A percentile compares a stretch with the other conserved stretches of the same genome.
Conservation (phyloP, 768 basidiomycete species). For the Amanita rimosa region DNA sequence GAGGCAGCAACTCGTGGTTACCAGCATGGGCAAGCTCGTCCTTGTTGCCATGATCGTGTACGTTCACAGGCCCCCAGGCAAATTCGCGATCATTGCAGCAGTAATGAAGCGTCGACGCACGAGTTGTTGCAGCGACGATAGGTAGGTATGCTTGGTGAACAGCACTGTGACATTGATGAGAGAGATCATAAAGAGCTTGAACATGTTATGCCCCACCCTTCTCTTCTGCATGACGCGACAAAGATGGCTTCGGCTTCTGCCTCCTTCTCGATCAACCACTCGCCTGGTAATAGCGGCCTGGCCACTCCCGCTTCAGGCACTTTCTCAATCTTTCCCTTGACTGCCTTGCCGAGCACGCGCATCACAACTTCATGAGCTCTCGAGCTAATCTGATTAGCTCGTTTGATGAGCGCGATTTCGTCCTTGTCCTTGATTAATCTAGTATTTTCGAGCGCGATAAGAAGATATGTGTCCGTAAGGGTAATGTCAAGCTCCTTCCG, state of each 20-base stretch:
- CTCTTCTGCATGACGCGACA: constrained; percentile 77
- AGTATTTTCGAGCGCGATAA: constrained; percentile 69
- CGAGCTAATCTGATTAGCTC: constrained; percentile 80
- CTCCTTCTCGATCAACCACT: constrained; percentile 90
- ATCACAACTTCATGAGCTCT: constrained; percentile 88
- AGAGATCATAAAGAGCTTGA: background rate
- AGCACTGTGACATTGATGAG: constrained; percentile 32
- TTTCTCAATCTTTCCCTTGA: constrained; percentile 40
- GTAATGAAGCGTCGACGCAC: constrained; percentile 89
- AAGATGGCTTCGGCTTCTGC: constrained; percentile 92
- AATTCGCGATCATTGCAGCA: constrained; percentile 87
- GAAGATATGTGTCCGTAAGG: constrained; percentile 52
- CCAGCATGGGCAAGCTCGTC: constrained; percentile 31
- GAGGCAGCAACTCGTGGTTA: constrained; percentile 35
- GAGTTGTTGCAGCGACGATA: constrained; percentile 79
- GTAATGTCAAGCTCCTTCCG: constrained; percentile 20
- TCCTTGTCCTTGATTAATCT: constrained; percentile 65
- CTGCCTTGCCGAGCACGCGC: constrained; percentile 75
- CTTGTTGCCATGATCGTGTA: constrained; percentile 43
- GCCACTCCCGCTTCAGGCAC: constrained; percentile 32
- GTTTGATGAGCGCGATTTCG: constrained; percentile 67
- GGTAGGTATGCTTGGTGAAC: constrained; percentile 87
- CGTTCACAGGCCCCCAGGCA: constrained; percentile 67
- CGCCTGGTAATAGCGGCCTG: constrained; percentile 51
- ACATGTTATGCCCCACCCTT: constrained; percentile 51